phyloP scores from a whole-genome alignment of 2,329 filamentous ascomycete genomes.

The Stemphylium vesicarium region DNA sequence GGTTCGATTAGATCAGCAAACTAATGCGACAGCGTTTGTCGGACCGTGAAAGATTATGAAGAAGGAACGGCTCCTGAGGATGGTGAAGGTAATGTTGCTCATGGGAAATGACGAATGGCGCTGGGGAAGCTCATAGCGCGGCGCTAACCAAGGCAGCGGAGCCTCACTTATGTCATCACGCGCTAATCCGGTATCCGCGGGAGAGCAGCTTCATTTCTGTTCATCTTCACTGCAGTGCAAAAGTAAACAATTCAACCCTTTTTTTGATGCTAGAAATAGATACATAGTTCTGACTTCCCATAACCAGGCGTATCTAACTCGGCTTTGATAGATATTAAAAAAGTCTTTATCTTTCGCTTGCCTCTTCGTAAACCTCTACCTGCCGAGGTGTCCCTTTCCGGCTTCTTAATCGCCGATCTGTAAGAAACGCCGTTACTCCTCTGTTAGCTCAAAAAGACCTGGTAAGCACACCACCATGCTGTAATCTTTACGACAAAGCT shows the following conservation, averaged over 20 bases:
- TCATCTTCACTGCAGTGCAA: background rate
- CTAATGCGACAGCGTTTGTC: constrained; percentile 18
- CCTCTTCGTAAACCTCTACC: background rate
- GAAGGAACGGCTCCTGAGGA: constrained; percentile 18
- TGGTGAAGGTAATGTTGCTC: constrained; percentile 25
- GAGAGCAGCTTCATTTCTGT: background rate
- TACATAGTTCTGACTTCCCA: background rate
- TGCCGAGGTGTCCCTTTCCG: background rate
- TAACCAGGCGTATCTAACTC: background rate
- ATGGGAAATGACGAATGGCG: constrained; percentile 27
- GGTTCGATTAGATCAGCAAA: background rate
- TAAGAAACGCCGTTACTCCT: background rate
- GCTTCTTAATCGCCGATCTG: background rate
- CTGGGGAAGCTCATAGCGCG: constrained; percentile 19
- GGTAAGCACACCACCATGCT: background rate
- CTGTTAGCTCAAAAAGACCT: too few species aligned
- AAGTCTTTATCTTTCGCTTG: background rate
- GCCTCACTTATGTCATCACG: constrained; percentile 23
- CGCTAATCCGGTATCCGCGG: background rate
- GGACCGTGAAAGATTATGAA: constrained; percentile 2
- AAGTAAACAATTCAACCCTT: background rate
- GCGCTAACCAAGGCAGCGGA: constrained; percentile 21
- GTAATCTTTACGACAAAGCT: too few species aligned
- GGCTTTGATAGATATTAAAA: background rate
- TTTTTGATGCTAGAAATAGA: background rate